Percentiles rank a stretch among this genome's conserved stretches.
Conservation (phyloP, 2,329 filamentous ascomycete species). For the Beauveria sp. region DNA sequence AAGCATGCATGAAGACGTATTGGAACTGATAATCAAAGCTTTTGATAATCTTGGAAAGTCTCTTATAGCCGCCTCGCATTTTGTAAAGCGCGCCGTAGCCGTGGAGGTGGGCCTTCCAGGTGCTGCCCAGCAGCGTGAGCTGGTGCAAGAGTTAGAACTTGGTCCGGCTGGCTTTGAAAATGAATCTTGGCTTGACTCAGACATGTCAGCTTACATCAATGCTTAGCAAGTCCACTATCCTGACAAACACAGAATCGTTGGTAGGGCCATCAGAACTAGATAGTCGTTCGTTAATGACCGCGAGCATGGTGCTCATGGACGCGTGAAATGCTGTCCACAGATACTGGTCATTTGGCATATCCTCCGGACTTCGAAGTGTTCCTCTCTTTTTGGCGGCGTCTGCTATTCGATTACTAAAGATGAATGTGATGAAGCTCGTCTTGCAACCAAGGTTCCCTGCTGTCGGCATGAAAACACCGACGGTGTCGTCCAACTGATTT, state of each 20-base stretch:
- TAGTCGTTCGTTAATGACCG: neutral
- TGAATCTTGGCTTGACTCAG: neutral
- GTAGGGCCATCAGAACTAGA: neutral
- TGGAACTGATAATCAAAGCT: neutral
- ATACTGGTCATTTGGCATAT: neutral
- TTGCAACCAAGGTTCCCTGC: conserved; percentile 5
- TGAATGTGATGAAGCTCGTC: conserved; percentile 6
- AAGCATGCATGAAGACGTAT: conserved; percentile 3
- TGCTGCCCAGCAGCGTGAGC: neutral
- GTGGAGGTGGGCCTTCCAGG: conserved; percentile 6
- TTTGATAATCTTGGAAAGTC: neutral
- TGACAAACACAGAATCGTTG: conserved; percentile 1
- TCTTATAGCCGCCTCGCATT: conserved; percentile 5
- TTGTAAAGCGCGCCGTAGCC: conserved; percentile 3
- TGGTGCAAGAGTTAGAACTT: neutral
- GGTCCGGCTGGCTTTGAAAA: neutral
- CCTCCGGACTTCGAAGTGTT: neutral
- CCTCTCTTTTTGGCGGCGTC: conserved; percentile 2
- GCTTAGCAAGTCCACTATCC: conserved; percentile 3
- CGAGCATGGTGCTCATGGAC: conserved; percentile 1
- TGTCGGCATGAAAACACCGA: neutral
- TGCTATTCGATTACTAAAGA: conserved; percentile 9
- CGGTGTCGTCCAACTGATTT: neutral
- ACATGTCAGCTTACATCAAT: neutral
- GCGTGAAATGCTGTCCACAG: conserved; percentile 1